Conservation (phyloP, 306 rosid species). For the Morella rubra region DNA sequence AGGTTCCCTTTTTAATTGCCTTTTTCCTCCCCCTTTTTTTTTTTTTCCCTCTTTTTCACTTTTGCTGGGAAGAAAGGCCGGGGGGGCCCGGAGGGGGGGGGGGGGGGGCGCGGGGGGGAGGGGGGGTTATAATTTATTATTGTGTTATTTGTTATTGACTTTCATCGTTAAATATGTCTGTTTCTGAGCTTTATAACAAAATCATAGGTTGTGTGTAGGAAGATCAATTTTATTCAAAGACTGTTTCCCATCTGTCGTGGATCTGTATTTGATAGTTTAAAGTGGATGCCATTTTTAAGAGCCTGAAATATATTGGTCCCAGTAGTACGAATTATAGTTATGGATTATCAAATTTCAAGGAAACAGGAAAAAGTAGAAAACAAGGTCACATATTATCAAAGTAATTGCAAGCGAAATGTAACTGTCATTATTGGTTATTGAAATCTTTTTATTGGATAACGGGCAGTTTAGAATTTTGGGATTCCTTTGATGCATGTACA, state of each 20-base stretch:
- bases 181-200: not conserved
- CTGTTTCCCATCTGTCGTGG: not conserved
- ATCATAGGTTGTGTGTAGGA: not conserved
- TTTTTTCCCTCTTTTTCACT: too few species aligned
- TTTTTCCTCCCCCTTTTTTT: not conserved
- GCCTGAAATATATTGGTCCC: not conserved
- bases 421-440: too few species aligned
- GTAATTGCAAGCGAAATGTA: not conserved
- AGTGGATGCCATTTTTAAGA: not conserved
- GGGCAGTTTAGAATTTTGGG: too few species aligned
- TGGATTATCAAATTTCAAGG: not conserved
- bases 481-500: too few species aligned
- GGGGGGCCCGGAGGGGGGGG: too few species aligned
- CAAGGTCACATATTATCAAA: not conserved
- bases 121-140: not conserved
- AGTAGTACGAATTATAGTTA: not conserved
- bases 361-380: not conserved
- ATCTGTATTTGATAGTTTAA: not conserved
- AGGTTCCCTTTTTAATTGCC: conserved; percentile 49
- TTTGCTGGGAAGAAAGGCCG: too few species aligned
- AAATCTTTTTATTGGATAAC: too few species aligned
- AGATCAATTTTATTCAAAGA: not conserved
- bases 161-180: conserved; percentile 10
- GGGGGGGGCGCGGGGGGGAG: not conserved
- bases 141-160: too few species aligned